Evolutionary conservation across 768 basidiomycete genomes (phyloP), one percentile per base, ranked within the genome.

Genomic region (Clitopilus passeckerianus): DNA sequence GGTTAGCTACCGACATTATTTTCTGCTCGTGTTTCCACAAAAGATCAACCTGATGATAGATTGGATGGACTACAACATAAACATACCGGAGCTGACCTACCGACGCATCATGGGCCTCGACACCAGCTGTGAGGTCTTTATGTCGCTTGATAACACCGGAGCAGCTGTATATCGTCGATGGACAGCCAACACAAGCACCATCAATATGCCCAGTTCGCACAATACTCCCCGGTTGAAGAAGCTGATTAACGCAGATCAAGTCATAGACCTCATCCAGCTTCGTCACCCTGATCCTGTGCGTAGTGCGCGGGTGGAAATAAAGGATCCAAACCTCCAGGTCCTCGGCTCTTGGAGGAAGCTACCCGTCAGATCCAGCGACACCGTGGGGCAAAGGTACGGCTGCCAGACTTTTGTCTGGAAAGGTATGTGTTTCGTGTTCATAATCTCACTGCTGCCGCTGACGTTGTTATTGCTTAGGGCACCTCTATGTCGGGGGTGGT

Each of bases 261-360:
- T 53, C 5, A 8, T 30, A 1, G 54, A 62, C 2, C 46, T 66
- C 5, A 30, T 63, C 22, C 53, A 65, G 30, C 58, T 65, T 9
- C 68, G 70, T 10, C 73, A 75, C 62, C 73, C 71, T 0, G 69
- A 72, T 55, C 70, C 72, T 1, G 34, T 33, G 1, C 34, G 65
- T 4, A 61, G 63, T 1, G 60, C 62, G 44, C 64, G 60, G 41
- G 53, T 63, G 2, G 55, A 58, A 12, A 56, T 67, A 10, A 67
- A 57, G 18, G 35, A 61, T 20, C 57, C 64, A 0, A 59, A 61
- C 16, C 53, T 72, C 9, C 77, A 80, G 56, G 61, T 74, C 6
- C 67, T 65, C 3, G 76, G 77, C 1, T 74, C 72, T 0, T 76
- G 75, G 77, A 61, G 64, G 59, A 72, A 74, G 59, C 59, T 76